phyloP scores from a whole-genome alignment of 2,329 filamentous ascomycete genomes.

The Furcasterigmium sp. region DNA sequence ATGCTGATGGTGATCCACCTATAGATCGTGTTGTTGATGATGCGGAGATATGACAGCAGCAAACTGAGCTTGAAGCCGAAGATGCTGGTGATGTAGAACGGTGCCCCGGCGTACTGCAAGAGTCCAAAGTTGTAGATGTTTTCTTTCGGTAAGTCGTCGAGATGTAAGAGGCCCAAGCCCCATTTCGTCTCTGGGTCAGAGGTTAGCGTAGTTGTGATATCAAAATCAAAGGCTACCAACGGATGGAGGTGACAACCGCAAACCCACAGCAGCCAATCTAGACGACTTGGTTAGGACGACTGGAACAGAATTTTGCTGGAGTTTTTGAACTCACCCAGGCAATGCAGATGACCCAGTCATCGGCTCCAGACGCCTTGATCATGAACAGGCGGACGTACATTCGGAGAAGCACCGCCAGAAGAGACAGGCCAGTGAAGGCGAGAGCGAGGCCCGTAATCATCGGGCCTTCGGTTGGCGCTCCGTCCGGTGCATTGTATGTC shows the following conservation, averaged over 20 bases:
- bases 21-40: constrained; percentile 31
- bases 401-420: constrained; percentile 23
- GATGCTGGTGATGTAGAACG: constrained; percentile 36
- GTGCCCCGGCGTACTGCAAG: constrained; percentile 34
- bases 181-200: constrained; percentile 34
- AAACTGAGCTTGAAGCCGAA: constrained; percentile 41
- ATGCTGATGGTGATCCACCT: constrained; percentile 25
- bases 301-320: no score
- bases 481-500: constrained; percentile 27
- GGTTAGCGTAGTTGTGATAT: background rate
- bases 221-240: constrained; percentile 21
- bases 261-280: constrained; percentile 28
- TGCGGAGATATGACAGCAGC: constrained; percentile 37
- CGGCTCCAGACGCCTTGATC: constrained; percentile 27
- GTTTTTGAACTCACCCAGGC: constrained; percentile 17
- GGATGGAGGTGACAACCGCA: constrained; percentile 25
- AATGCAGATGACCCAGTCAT: constrained; percentile 14
- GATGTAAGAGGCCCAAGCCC: constrained; percentile 29
- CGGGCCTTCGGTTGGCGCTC: constrained; percentile 24
- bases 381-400: constrained; percentile 27
- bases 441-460: constrained; percentile 22
- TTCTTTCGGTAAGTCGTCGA: constrained; percentile 28
- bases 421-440: constrained; percentile 22
- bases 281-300: background rate
- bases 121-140: constrained; percentile 33